Conservation (phyloP, 1,284 basidiomycete species). For the Microbotryum scabiosae region DNA sequence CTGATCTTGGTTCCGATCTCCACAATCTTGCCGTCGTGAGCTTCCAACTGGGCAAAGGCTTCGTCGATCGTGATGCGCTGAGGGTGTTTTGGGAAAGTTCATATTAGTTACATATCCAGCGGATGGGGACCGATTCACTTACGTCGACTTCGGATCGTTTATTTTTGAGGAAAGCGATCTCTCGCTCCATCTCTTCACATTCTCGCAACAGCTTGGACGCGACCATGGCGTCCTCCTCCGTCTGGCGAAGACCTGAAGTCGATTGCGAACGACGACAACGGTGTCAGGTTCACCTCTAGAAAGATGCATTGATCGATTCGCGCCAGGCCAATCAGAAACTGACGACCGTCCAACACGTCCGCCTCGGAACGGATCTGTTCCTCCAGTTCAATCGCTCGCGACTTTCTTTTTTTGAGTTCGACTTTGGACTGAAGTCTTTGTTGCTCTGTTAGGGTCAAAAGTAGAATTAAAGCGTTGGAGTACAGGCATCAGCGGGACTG, state of each 20-base stretch:
- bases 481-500: too few species aligned
- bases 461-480: too few species aligned
- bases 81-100: not conserved
- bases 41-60: slow-evolving; percentile 17
- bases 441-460: not conserved
- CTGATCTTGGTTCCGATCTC: slow-evolving; percentile 10
- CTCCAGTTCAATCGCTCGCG: slow-evolving; percentile 17
- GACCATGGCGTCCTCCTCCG: slow-evolving; percentile 5
- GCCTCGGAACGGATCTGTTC: slow-evolving; percentile 18
- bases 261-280: not conserved
- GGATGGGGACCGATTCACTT: not conserved
- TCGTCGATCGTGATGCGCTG: slow-evolving; percentile 33
- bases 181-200: slow-evolving; percentile 29
- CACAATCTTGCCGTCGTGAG: slow-evolving; percentile 21
- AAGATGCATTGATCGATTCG: not conserved
- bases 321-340: not conserved
- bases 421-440: slow-evolving; percentile 5
- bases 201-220: slow-evolving; percentile 14
- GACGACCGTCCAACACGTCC: slow-evolving; percentile 15
- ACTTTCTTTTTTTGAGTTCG: slow-evolving; percentile 13
- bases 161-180: slow-evolving; percentile 31
- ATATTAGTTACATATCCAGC: too few species aligned
- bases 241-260: not conserved
- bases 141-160: slow-evolving; percentile 25
- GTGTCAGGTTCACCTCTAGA: not conserved